Conservation (phyloP, 768 basidiomycete species). For the Lenzites betulinus region DNA sequence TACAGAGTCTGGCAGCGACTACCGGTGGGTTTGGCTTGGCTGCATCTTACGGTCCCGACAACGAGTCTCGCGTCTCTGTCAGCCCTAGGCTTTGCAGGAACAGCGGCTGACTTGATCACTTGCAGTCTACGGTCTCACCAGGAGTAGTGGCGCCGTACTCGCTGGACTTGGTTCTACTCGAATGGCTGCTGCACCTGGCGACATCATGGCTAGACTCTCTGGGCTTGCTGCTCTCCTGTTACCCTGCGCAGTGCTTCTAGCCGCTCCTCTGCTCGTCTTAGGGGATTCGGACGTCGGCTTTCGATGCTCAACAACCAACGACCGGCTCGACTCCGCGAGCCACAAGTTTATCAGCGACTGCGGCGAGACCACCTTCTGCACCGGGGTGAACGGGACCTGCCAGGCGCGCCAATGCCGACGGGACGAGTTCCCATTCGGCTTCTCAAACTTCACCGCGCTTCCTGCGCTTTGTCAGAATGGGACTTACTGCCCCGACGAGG, state of each 20-base stretch:
- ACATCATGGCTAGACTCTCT: no score
- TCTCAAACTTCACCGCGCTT: conserved; percentile 36
- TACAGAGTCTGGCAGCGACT: no score
- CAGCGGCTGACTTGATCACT: no score
- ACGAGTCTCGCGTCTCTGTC: no score
- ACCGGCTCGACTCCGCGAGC: conserved; percentile 53
- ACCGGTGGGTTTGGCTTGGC: no score
- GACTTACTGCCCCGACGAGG: conserved; percentile 71
- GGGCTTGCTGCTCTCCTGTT: not conserved
- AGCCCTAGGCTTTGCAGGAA: no score
- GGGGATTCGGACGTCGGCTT: not conserved
- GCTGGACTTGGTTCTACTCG: no score
- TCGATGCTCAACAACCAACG: conserved; percentile 46
- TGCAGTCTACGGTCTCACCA: no score
- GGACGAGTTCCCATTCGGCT: conserved; percentile 64
- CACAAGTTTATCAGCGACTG: conserved; percentile 66
- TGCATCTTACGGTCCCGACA: no score
- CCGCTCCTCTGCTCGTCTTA: not conserved
- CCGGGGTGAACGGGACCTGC: conserved; percentile 42
- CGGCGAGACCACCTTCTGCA: conserved; percentile 58
- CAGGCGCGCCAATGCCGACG: conserved; percentile 54
- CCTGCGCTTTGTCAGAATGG: conserved; percentile 56
- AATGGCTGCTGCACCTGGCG: no score
- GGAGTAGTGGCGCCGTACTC: no score
- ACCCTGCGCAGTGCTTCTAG: not conserved